These are phyloP conservation scores for Maudiozyma turicensis DNA, from an alignment of 805 yeast genomes.

Conservation along the genomic window DNA sequence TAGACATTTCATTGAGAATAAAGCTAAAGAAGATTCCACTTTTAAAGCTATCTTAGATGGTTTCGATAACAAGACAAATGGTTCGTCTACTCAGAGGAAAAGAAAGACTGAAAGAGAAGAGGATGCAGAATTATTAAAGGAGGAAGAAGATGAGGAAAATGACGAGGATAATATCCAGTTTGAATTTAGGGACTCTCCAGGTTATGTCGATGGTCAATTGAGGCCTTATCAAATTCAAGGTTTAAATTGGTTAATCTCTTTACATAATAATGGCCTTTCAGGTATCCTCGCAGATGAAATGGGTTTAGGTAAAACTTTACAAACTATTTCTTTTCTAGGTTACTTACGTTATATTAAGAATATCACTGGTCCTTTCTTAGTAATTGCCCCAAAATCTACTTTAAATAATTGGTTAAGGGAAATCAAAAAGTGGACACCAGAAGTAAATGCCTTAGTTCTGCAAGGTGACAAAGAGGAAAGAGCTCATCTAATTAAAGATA, in stretches of 20 bases:
- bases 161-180: constrained; percentile 19
- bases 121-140: constrained; percentile 60
- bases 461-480: constrained; percentile 72
- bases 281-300: constrained; percentile 81
- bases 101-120: constrained; percentile 72
- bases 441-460: constrained; percentile 55
- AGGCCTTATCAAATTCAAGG: constrained; percentile 77
- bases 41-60: constrained; percentile 45
- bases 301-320: constrained; percentile 79
- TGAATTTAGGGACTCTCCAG: constrained; percentile 76
- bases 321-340: constrained; percentile 69
- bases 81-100: constrained; percentile 25
- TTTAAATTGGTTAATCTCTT: constrained; percentile 66
- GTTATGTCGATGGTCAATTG: constrained; percentile 52
- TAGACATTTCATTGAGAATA: constrained; percentile 55
- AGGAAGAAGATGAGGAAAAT: constrained; percentile 22
- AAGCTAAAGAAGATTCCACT: constrained; percentile 50
- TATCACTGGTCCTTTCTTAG: constrained; percentile 62
- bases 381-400: constrained; percentile 73
- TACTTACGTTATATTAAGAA: constrained; percentile 53
- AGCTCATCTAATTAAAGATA: constrained; percentile 41
- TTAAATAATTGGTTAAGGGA: constrained; percentile 76
- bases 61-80: constrained; percentile 13
- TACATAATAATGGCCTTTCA: constrained; percentile 57
- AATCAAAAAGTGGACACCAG: constrained; percentile 72